Percentiles rank a stretch among this genome's conserved stretches.
These are phyloP conservation scores for Diphasiastrum complanatum DNA, from an alignment of 83 land plant species.

Conservation along the genomic window DNA sequence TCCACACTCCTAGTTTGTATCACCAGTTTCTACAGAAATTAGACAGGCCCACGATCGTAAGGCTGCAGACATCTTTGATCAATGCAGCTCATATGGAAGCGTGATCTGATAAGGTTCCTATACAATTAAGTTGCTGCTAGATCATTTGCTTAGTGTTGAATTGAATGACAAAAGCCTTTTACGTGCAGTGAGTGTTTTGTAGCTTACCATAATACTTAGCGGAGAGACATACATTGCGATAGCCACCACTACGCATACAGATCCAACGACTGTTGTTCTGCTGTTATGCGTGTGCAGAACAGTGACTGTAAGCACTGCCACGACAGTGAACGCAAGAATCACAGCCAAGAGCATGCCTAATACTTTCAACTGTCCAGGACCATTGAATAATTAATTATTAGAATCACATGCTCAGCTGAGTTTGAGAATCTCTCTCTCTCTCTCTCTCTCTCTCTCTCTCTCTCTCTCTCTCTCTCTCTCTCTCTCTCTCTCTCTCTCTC, in stretches of 20 bases:
- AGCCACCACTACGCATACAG: slow-evolving; percentile 8
- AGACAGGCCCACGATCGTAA: neutral
- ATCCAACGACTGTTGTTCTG: slow-evolving; percentile 9
- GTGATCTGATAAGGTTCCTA: neutral
- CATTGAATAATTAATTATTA: too few species aligned
- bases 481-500: too few species aligned
- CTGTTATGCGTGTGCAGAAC: neutral
- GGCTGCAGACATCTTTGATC: neutral
- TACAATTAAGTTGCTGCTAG: neutral
- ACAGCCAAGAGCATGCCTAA: slow-evolving; percentile 5
- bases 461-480: too few species aligned
- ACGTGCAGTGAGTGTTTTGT: neutral
- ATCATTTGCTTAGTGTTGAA: neutral
- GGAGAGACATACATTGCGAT: slow-evolving; percentile 13
- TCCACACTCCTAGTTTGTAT: slow-evolving; percentile 13
- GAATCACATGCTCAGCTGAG: too few species aligned
- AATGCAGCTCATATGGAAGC: neutral
- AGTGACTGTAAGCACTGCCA: neutral
- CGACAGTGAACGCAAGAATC: neutral
- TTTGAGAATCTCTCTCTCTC: too few species aligned
- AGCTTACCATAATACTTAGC: neutral
- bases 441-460: too few species aligned
- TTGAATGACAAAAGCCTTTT: neutral
- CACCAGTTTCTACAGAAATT: slow-evolving; percentile 5
- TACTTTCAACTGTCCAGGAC: neutral